These are phyloP conservation scores for Tolypocladium pustulatum DNA, from an alignment of 2,329 filamentous ascomycete genomes.

Conservation along the genomic window DNA sequence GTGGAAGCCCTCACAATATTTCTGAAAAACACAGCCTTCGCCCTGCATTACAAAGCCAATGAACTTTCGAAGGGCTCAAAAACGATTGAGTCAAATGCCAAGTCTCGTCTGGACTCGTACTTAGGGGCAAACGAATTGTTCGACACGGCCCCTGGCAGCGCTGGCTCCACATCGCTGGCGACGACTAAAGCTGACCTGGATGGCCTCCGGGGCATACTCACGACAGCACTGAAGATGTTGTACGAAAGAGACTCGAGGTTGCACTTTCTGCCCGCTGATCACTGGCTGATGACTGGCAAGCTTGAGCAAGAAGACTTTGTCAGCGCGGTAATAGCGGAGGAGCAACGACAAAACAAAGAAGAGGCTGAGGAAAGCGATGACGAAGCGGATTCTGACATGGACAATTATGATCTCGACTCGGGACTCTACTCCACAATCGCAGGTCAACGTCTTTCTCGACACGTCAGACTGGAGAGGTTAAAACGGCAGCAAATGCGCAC, in stretches of 20 bases:
- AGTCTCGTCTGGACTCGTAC: conserved; percentile 18
- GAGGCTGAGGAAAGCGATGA: conserved; percentile 15
- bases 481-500: conserved; percentile 55
- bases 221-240: conserved; percentile 71
- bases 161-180: not conserved
- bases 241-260: conserved; percentile 90
- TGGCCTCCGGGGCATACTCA: conserved; percentile 71
- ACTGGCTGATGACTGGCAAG: conserved; percentile 86
- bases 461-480: conserved; percentile 52
- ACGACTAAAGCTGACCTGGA: conserved; percentile 50
- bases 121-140: conserved; percentile 7
- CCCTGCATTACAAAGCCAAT: conserved; percentile 72
- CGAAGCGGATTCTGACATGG: conserved; percentile 22
- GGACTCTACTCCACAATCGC: conserved; percentile 26
- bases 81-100: conserved; percentile 10
- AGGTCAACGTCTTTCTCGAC: conserved; percentile 50
- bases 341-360: conserved; percentile 61
- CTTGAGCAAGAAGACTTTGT: conserved; percentile 89
- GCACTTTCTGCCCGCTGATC: conserved; percentile 68
- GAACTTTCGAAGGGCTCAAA: conserved; percentile 35
- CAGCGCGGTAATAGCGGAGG: conserved; percentile 74
- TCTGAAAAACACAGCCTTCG: conserved; percentile 83
- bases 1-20: conserved; percentile 69
- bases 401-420: conserved; percentile 15
- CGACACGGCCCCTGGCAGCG: not conserved